A percentile compares a stretch with the other conserved stretches of the same genome.
These are phyloP conservation scores for Osmanthus fragrans DNA, from an alignment of 257 asterid species.

Conservation along the genomic window DNA sequence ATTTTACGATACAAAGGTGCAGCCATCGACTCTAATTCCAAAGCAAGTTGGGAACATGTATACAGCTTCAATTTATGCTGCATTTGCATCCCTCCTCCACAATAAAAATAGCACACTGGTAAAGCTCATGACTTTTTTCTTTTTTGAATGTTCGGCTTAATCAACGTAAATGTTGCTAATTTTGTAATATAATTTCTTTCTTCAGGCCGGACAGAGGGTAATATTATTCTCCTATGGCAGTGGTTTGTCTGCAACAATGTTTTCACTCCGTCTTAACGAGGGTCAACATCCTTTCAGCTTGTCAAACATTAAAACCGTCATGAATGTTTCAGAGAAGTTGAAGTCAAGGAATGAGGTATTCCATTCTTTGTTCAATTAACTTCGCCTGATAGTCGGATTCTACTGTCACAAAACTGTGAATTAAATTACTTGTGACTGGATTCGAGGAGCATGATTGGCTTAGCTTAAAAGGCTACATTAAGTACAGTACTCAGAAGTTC, in stretches of 20 bases:
- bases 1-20: conserved; percentile 75
- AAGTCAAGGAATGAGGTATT: conserved; percentile 84
- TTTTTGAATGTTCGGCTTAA: not conserved
- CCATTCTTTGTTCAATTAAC: not conserved
- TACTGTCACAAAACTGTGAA: not conserved
- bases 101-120: conserved; percentile 72
- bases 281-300: conserved; percentile 84
- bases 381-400: not conserved
- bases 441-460: not conserved
- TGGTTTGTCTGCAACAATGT: conserved; percentile 87
- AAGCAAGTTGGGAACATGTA: conserved; percentile 99
- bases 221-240: conserved; percentile 91
- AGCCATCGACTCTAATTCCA: conserved; percentile 85
- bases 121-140: conserved; percentile 23
- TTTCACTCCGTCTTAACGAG: conserved; percentile 75
- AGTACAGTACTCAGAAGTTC: too few relatives aligned
- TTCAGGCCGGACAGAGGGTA: conserved; percentile 89
- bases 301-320: conserved; percentile 66
- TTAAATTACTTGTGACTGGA: not conserved
- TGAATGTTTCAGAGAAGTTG: conserved; percentile 79
- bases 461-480: too few relatives aligned
- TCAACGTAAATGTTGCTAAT: not conserved
- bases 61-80: conserved; percentile 96
- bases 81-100: conserved; percentile 92
- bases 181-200: conserved; percentile 15